Evolutionary conservation across 2,329 filamentous ascomycete genomes (phyloP).

Genomic region (Akanthomyces dipterigenus): DNA sequence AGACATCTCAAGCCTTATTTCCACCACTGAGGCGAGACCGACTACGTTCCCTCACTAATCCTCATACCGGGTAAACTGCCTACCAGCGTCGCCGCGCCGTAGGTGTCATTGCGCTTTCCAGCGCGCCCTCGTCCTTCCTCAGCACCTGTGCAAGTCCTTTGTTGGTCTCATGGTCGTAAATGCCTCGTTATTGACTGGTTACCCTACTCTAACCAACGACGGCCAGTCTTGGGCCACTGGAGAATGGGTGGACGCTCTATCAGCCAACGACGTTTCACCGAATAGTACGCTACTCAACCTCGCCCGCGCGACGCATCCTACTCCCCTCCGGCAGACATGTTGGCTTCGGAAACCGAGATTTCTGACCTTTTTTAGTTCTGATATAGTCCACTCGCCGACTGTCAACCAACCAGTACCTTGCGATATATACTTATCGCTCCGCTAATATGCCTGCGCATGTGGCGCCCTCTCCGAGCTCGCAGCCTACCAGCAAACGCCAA

Average conservation of each 20-base stretch:
- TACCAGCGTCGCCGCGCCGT: not conserved
- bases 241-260: conserved; percentile 3
- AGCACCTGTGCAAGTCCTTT: not conserved
- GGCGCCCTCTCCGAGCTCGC: conserved; percentile 43
- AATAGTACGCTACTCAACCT: not conserved
- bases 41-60: not conserved
- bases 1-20: not conserved
- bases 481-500: conserved; percentile 48
- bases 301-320: conserved; percentile 9
- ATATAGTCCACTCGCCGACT: not conserved
- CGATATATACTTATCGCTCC: not conserved
- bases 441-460: conserved; percentile 35
- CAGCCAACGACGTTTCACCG: not conserved
- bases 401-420: not conserved
- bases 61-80: not conserved
- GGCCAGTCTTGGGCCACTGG: conserved; percentile 2
- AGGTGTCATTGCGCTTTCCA: not conserved
- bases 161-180: not conserved
- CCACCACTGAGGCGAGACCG: not conserved
- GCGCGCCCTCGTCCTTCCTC: not conserved
- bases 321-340: not conserved
- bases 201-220: not conserved
- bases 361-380: conserved; percentile 11
- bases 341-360: not conserved
- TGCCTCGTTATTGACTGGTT: not conserved